Percentiles rank a stretch among this genome's conserved stretches.
Evolutionary conservation across 495 filamentous ascomycete genomes (phyloP).

Genomic region (Penicillium ucsense): DNA sequence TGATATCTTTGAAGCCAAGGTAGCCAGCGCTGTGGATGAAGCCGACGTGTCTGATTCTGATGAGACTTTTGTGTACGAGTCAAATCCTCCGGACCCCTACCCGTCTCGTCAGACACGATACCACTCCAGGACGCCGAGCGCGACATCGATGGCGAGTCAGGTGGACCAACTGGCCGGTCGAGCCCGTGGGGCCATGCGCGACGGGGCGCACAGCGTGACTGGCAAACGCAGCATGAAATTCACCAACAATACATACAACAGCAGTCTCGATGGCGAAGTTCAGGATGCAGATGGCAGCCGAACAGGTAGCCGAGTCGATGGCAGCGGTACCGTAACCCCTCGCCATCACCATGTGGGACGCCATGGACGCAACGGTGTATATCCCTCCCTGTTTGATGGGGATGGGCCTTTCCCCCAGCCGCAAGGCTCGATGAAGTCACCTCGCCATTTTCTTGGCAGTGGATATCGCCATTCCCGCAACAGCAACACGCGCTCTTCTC

Average conservation of each 20-base stretch:
- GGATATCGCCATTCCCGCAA: constrained; percentile 28
- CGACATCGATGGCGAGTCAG: constrained; percentile 80
- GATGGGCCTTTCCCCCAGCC: constrained; percentile 57
- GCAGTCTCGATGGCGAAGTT: constrained; percentile 48
- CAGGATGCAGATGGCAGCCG: constrained; percentile 56
- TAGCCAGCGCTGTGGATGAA: constrained; percentile 87
- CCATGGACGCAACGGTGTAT: constrained; percentile 57
- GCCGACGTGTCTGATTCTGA: constrained; percentile 94
- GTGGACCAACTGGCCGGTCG: constrained; percentile 59
- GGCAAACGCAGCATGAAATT: constrained; percentile 98
- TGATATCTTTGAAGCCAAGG: constrained; percentile 94
- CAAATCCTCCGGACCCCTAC: constrained; percentile 79
- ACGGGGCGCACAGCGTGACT: constrained; percentile 53
- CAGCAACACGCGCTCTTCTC: constrained; percentile 21
- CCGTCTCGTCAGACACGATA: constrained; percentile 68
- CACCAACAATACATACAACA: constrained; percentile 67
- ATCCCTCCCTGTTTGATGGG: constrained; percentile 64
- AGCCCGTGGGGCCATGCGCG: constrained; percentile 51
- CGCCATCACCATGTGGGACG: constrained; percentile 70
- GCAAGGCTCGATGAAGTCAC: constrained; percentile 45
- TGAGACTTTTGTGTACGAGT: constrained; percentile 98
- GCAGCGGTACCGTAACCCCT: constrained; percentile 54
- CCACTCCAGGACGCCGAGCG: constrained; percentile 91
- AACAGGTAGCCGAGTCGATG: constrained; percentile 43
- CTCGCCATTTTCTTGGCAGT: constrained; percentile 43